These are phyloP conservation scores for Coniferiporia sulphurascens DNA, from an alignment of 1,284 basidiomycete species.

Conservation along the genomic window DNA sequence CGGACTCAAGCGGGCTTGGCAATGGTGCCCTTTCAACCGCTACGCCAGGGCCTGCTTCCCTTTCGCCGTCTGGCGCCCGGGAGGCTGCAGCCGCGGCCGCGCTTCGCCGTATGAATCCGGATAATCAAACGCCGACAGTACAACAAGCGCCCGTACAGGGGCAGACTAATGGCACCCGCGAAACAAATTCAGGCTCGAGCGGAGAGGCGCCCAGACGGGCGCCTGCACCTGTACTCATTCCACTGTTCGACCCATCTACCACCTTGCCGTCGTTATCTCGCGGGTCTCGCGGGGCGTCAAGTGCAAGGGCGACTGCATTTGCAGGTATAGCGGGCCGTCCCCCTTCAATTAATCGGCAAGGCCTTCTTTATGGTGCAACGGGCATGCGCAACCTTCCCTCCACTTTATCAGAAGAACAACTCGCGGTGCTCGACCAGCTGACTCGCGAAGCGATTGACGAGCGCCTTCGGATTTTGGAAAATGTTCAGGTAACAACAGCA, in stretches of 20 bases:
- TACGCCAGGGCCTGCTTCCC: neutral
- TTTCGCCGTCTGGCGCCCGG: constrained; percentile 23
- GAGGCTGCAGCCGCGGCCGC: constrained; percentile 36
- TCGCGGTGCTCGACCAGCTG: constrained; percentile 52
- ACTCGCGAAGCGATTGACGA: constrained; percentile 81
- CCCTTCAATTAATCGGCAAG: neutral
- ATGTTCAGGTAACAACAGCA: constrained; percentile 64
- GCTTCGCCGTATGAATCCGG: constrained; percentile 27
- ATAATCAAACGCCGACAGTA: neutral
- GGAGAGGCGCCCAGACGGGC: neutral
- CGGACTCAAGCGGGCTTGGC: constrained; percentile 5
- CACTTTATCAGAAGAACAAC: constrained; percentile 53
- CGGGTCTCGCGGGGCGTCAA: neutral
- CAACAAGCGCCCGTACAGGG: neutral
- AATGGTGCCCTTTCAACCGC: constrained; percentile 1
- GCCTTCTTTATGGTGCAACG: constrained; percentile 11
- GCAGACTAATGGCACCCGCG: neutral
- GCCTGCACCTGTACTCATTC: constrained; percentile 9
- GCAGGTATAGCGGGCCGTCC: neutral
- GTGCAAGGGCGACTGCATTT: constrained; percentile 5
- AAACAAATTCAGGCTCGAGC: neutral
- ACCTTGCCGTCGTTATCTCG: neutral
- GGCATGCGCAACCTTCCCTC: constrained; percentile 35
- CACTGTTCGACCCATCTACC: constrained; percentile 9
- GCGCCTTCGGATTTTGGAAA: constrained; percentile 69